Evolutionary conservation across 2,329 filamentous ascomycete species (phyloP).

Genomic region (Phyllosticta paracitricarpa): DNA sequence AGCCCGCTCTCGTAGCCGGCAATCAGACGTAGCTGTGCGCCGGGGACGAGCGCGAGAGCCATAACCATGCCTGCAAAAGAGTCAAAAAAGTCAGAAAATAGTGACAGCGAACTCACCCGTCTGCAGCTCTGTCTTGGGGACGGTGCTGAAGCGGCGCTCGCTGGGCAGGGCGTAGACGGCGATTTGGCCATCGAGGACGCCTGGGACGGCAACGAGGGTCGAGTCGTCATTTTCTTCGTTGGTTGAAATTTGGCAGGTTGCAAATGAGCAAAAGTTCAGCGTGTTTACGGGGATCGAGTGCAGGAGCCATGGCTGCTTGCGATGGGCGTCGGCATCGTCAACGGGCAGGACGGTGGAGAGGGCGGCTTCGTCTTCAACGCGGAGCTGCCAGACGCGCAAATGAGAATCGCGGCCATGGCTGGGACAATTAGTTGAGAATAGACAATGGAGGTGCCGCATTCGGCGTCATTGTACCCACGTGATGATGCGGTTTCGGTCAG

Average conservation of each 20-base stretch:
- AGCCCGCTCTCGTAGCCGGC: constrained; percentile 82
- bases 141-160: constrained; percentile 55
- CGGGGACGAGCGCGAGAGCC: constrained; percentile 52
- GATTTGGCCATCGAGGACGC: constrained; percentile 44
- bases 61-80: constrained; percentile 66
- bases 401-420: constrained; percentile 89
- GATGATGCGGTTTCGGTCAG: constrained; percentile 56
- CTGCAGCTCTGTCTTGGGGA: constrained; percentile 37
- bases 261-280: constrained; percentile 88
- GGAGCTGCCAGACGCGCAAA: constrained; percentile 73
- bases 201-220: constrained; percentile 62
- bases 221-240: background rate
- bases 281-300: constrained; percentile 80
- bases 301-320: constrained; percentile 69
- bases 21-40: constrained; percentile 48
- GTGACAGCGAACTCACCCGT: constrained; percentile 23
- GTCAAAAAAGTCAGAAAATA: background rate
- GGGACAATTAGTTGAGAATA: background rate
- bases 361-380: constrained; percentile 47
- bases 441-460: background rate
- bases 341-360: constrained; percentile 64
- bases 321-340: constrained; percentile 42
- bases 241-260: constrained; percentile 38
- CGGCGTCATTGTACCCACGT: constrained; percentile 51
- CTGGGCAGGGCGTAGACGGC: constrained; percentile 78